Conservation (phyloP, 495 filamentous ascomycete genomes). For the Hyaloscypha bicolor region DNA sequence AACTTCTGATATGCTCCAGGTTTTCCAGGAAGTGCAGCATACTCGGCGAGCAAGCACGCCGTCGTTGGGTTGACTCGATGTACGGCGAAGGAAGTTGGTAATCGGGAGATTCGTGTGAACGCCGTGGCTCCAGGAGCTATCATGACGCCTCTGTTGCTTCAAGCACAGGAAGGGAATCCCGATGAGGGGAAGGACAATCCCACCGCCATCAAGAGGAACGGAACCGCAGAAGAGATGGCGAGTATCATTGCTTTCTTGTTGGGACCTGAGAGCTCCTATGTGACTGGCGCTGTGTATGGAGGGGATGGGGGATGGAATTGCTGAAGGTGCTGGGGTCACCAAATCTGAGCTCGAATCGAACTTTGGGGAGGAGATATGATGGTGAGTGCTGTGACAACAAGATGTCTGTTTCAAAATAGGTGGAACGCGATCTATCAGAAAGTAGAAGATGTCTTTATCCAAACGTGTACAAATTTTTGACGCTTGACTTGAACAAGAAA, state of each 20-base stretch:
- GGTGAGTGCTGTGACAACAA: too few species aligned
- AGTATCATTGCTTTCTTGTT: slow-evolving; percentile 56
- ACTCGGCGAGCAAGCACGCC: slow-evolving; percentile 57
- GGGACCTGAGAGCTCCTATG: slow-evolving; percentile 48
- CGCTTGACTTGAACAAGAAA: too few species aligned
- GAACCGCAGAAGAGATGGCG: slow-evolving; percentile 54
- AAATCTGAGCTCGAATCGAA: background rate
- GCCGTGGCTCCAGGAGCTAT: slow-evolving; percentile 55
- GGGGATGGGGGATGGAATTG: slow-evolving; percentile 43
- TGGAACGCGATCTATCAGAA: too few species aligned
- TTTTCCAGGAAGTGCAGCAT: slow-evolving; percentile 41
- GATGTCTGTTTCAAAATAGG: too few species aligned
- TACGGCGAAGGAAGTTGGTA: slow-evolving; percentile 57
- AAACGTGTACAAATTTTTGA: too few species aligned
- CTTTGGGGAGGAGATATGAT: too few species aligned
- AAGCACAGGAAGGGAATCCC: slow-evolving; percentile 30
- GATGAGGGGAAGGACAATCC: slow-evolving; percentile 38
- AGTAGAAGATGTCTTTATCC: too few species aligned
- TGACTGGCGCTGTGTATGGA: slow-evolving; percentile 56
- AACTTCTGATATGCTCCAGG: slow-evolving; percentile 36
- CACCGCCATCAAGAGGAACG: slow-evolving; percentile 52
- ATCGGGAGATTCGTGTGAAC: slow-evolving; percentile 54
- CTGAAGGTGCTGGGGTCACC: slow-evolving; percentile 7
- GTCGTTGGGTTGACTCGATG: slow-evolving; percentile 57
- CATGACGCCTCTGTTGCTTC: slow-evolving; percentile 26